Percentiles rank a stretch among this genome's conserved stretches.
phyloP scores from a whole-genome alignment of 257 asterid species.

The Sherardia arvensis region DNA sequence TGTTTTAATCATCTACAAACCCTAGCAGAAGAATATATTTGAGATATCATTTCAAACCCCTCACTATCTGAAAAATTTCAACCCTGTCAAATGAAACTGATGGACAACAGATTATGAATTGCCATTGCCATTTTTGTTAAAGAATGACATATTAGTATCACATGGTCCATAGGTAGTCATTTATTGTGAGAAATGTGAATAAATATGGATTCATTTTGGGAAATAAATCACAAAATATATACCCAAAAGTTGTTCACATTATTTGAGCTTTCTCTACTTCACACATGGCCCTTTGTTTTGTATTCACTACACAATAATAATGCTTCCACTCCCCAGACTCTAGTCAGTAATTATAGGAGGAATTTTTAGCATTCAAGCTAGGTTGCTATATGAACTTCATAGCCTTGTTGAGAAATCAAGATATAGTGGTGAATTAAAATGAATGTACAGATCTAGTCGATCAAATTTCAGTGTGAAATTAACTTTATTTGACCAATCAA shows the following conservation, averaged over 20 bases:
- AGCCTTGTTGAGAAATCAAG: neutral
- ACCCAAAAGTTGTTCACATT: conserved; percentile 3
- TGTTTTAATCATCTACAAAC: too few relatives aligned
- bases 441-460: too few relatives aligned
- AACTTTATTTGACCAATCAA: too few relatives aligned
- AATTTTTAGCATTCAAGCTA: conserved; percentile 3
- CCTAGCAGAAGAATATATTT: neutral
- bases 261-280: conserved; percentile 9
- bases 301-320: neutral
- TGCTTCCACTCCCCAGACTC: conserved; percentile 1
- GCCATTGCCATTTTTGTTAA: conserved; percentile 6
- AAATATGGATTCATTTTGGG: neutral
- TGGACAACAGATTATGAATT: conserved; percentile 1
- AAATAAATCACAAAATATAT: neutral
- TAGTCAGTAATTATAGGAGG: conserved; percentile 7
- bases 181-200: neutral
- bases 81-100: conserved; percentile 4
- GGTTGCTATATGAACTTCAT: neutral
- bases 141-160: conserved; percentile 1
- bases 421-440: too few relatives aligned
- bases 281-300: conserved; percentile 1
- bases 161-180: conserved; percentile 7
- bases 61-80: neutral
- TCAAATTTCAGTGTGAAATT: too few relatives aligned
- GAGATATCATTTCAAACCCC: neutral